Conservation (phyloP, 495 filamentous ascomycete species). For the Trichodelitschia bisporula region DNA sequence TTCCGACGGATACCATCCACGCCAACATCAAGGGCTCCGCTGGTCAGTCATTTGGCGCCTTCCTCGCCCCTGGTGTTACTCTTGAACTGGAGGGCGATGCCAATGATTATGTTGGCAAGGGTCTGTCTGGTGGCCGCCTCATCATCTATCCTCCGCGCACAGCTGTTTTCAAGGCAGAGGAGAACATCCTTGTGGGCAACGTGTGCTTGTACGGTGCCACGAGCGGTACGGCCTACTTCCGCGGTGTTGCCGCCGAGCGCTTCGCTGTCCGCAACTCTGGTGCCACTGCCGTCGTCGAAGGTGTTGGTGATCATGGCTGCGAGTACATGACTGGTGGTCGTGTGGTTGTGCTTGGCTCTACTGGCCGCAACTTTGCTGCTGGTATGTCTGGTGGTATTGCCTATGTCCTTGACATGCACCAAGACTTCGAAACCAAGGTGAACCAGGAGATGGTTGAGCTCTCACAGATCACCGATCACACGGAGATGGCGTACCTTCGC, state of each 20-base stretch:
- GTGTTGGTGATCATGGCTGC: conserved; percentile 91
- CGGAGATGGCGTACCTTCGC: conserved; percentile 82
- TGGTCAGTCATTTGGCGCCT: conserved; percentile 93
- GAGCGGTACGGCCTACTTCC: conserved; percentile 87
- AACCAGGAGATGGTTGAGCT: conserved; percentile 98
- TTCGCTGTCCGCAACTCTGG: conserved; percentile 98
- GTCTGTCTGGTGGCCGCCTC: conserved; percentile 80
- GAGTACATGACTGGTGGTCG: conserved; percentile 99
- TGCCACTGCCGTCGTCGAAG: conserved; percentile 89
- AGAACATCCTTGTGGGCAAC: conserved; percentile 92
- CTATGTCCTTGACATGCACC: conserved; percentile 79
- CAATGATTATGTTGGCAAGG: conserved; percentile 98
- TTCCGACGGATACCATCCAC: conserved; percentile 90
- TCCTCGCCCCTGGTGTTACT: conserved; percentile 83
- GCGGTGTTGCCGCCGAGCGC: conserved; percentile 87
- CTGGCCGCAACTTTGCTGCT: conserved; percentile 97
- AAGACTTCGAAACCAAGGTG: conserved; percentile 83
- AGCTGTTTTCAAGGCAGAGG: conserved; percentile 89
- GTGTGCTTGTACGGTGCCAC: conserved; percentile 96
- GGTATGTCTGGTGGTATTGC: conserved; percentile 99
- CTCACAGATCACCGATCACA: conserved; percentile 61
- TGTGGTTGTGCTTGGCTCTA: conserved; percentile 68
- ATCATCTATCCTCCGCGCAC: conserved; percentile 91
- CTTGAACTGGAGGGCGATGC: conserved; percentile 92
- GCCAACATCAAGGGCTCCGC: conserved; percentile 97